These are phyloP conservation scores for Lachancea dasiensis DNA, from an alignment of 805 yeast species.

Conservation along the genomic window DNA sequence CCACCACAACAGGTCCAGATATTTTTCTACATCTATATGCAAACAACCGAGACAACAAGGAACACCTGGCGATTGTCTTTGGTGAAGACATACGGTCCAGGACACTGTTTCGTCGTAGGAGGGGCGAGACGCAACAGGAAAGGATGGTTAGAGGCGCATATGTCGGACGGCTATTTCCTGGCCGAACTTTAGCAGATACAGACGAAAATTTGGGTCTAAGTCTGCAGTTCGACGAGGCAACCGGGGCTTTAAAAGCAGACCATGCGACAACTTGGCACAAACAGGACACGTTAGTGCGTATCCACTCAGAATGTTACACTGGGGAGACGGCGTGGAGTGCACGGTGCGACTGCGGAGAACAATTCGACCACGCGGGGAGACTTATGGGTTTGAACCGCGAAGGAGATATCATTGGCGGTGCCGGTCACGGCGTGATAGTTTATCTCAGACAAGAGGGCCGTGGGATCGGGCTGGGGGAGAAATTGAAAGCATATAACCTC, in stretches of 20 bases:
- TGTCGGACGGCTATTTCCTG: constrained; percentile 84
- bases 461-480: constrained; percentile 98
- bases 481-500: constrained; percentile 89
- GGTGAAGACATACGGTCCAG: constrained; percentile 85
- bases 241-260: constrained; percentile 22
- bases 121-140: constrained; percentile 78
- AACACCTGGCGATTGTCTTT: constrained; percentile 94
- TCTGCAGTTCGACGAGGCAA: constrained; percentile 39
- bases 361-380: constrained; percentile 95
- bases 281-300: constrained; percentile 60
- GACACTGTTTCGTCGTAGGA: constrained; percentile 54
- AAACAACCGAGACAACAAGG: constrained; percentile 82
- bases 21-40: constrained; percentile 85
- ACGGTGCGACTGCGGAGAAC: constrained; percentile 98
- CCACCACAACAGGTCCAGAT: constrained; percentile 93
- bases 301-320: constrained; percentile 96
- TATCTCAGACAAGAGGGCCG: constrained; percentile 97
- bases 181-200: constrained; percentile 62
- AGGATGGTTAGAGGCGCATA: constrained; percentile 99
- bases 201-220: constrained; percentile 43
- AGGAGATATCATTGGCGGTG: constrained; percentile 41
- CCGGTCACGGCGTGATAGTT: constrained; percentile 90
- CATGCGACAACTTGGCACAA: constrained; percentile 25
- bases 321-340: constrained; percentile 99
- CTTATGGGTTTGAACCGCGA: constrained; percentile 48